Base-by-base conservation (phyloP, 2,329 filamentous ascomycete species). In the Aureobasidium mangrovei region DNA sequence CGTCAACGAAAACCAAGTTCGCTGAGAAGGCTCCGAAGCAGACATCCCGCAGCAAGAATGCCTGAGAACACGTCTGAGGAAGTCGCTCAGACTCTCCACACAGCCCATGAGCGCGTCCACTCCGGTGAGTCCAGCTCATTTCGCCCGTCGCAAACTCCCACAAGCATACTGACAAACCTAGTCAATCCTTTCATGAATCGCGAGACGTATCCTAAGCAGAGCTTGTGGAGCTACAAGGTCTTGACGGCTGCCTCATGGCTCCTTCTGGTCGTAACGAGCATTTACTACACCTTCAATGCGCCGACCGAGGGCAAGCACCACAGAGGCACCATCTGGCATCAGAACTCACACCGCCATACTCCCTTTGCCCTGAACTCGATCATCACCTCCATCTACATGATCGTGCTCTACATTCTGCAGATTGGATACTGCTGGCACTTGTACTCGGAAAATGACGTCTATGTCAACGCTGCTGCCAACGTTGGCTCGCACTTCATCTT, bases 401-500 rank as follows among this genome's bases (percentile, higher is more conserved):
- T 70, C 59, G 70, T 84, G 47, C 78, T 94, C 56, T 87, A 88
- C 66, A 69, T 90, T 62, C 76, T 88, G 36, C 90, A 95, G 67
- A 72, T 84, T 52, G 82, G 79, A 61, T 95, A 94, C 69, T 75
- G 90, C 57, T 80, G 77, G 63, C 82, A 88, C 63, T 81, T 95
- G 60, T 94, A 89, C 76, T 84, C 82, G 44, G 74, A 75, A 60
- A 80, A 85, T 61, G 66, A 75, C 43, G 79, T 80, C 29, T 75
- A 80, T 52, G 80, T 88, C 59, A 79, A 81, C 57, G 78, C 82
- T 12, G 87, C 89, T 26, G 85, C 85, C 60, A 83, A 86, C 60
- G 84, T 94, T 10, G 89, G 87, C 57, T 79, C 81, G 61, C 88
- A 95, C 74, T 95, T 91, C 70, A 89, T 94, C 67, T 67, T 86